Conservation (phyloP, 345 rosid genomes). For the thale cress (Arabidopsis thaliana) region DNA sequence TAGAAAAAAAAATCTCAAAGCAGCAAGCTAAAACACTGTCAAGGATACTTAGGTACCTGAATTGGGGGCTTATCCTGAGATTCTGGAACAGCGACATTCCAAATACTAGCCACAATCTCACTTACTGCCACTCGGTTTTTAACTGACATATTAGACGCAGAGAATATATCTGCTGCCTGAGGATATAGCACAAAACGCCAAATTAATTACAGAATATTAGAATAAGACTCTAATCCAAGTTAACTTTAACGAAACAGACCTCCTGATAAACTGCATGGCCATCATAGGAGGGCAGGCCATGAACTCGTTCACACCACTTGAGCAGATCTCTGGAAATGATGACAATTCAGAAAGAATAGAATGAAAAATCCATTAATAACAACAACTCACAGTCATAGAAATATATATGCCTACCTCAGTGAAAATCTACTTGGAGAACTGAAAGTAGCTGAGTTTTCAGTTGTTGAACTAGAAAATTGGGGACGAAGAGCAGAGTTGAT, state of each 20-base stretch:
- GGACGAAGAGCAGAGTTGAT: conserved; percentile 51
- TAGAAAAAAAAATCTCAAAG: conserved; percentile 31
- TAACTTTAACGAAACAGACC: conserved; percentile 50
- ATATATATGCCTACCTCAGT: conserved; percentile 56
- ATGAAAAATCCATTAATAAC: conserved; percentile 10
- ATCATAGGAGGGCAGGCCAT: conserved; percentile 56
- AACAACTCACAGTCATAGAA: conserved; percentile 17
- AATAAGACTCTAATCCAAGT: conserved; percentile 15
- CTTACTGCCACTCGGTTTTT: conserved; percentile 57
- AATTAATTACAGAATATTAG: conserved; percentile 13
- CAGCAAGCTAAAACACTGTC: conserved; percentile 32
- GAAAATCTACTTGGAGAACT: conserved; percentile 66
- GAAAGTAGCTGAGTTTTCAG: conserved; percentile 47
- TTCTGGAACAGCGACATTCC: conserved; percentile 60
- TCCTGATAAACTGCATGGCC: conserved; percentile 67
- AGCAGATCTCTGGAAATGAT: conserved; percentile 78
- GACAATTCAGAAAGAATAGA: conserved; percentile 43
- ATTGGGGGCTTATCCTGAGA: conserved; percentile 66
- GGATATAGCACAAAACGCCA: conserved; percentile 34
- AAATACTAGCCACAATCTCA: conserved; percentile 65
- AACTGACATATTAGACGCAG: conserved; percentile 58
- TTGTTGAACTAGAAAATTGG: conserved; percentile 45
- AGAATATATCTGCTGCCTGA: conserved; percentile 87
- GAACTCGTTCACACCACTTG: conserved; percentile 91
- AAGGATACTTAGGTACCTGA: conserved; percentile 61